Conservation (phyloP, 371 early-diverging fungal genomes). For the Mucor racemosus region DNA sequence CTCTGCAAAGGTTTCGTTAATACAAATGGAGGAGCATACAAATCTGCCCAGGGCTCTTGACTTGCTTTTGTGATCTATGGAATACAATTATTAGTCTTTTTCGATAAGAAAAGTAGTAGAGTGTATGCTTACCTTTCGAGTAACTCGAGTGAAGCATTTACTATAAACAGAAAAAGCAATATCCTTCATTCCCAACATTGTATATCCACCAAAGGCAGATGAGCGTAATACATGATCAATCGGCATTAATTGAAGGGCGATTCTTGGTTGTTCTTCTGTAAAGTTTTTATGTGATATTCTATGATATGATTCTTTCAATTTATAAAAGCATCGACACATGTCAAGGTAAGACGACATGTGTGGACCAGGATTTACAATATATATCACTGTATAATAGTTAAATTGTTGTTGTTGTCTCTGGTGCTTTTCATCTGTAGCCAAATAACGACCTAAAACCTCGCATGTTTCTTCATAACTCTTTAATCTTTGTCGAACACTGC, state of each 20-base stretch:
- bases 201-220: slow-evolving; percentile 47
- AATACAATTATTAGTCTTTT: not conserved
- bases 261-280: not conserved
- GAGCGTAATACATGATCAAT: slow-evolving; percentile 56
- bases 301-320: slow-evolving; percentile 37
- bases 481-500: slow-evolving; percentile 36
- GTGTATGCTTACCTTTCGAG: slow-evolving; percentile 18
- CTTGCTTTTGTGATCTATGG: not conserved
- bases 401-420: slow-evolving; percentile 17
- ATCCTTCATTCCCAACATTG: slow-evolving; percentile 47
- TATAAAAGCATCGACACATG: slow-evolving; percentile 54
- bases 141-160: slow-evolving; percentile 41
- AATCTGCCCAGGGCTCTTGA: not conserved
- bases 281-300: slow-evolving; percentile 5
- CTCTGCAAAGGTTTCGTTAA: slow-evolving; percentile 38
- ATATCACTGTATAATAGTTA: slow-evolving; percentile 35
- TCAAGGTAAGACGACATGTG: slow-evolving; percentile 54
- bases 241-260: slow-evolving; percentile 58
- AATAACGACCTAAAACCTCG: slow-evolving; percentile 37
- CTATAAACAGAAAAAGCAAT: slow-evolving; percentile 58
- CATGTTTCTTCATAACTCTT: slow-evolving; percentile 48
- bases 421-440: slow-evolving; percentile 22
- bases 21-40: slow-evolving; percentile 48
- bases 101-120: too few species aligned
- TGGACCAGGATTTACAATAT: slow-evolving; percentile 56